Evolutionary conservation across 805 yeast species (phyloP).

Genomic region (Dipodascus albidus): DNA sequence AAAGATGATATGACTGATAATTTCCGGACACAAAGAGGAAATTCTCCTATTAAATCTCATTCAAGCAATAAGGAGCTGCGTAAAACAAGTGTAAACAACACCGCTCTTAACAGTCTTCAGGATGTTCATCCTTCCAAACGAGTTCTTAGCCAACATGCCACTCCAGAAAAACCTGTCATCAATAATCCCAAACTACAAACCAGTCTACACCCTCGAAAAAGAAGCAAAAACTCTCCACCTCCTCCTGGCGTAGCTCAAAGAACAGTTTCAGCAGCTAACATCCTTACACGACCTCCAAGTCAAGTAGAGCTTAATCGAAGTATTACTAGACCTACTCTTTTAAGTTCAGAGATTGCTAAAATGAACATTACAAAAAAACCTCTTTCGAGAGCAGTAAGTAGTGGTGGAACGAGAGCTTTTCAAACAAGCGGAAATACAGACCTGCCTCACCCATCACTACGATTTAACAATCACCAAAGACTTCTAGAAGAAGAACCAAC

Average conservation of each 20-base stretch:
- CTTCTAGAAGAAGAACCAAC: not conserved
- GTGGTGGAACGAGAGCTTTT: not conserved
- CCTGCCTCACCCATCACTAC: too few species aligned
- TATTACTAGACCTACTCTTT: not conserved
- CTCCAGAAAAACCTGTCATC: not conserved
- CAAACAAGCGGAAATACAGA: too few species aligned
- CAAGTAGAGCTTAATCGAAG: not conserved
- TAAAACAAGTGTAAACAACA: too few species aligned
- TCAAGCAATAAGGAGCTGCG: not conserved
- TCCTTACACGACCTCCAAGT: too few species aligned
- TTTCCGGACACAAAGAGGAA: not conserved
- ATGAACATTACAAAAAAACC: not conserved
- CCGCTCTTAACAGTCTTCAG: too few species aligned
- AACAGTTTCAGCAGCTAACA: not conserved
- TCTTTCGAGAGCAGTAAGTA: not conserved
- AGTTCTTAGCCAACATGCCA: not conserved
- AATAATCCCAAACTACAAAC: not conserved
- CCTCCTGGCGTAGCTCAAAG: not conserved
- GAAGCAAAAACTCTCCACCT: not conserved
- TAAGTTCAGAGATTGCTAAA: not conserved
- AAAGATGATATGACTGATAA: not conserved
- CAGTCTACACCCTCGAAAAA: not conserved
- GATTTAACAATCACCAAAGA: not conserved
- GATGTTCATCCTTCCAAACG: too few species aligned
- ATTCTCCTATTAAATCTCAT: not conserved